Evolutionary conservation across 352 stramenopile genomes (phyloP).

Genomic region (Pythium periplocum): DNA sequence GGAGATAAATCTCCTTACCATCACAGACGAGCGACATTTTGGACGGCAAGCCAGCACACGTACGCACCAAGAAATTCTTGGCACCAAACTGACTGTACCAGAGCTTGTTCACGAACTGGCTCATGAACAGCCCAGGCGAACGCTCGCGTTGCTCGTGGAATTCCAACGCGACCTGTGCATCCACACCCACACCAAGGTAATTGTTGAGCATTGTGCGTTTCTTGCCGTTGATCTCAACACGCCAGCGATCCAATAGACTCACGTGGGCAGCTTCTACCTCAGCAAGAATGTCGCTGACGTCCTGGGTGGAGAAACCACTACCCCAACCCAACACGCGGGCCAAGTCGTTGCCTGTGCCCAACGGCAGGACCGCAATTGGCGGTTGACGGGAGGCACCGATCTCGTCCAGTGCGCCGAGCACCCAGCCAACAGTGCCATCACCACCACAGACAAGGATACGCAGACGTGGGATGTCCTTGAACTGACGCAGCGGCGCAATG

Average conservation of each 20-base stretch:
- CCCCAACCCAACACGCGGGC: conserved; percentile 91
- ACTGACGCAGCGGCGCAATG: conserved; percentile 87
- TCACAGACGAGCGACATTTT: conserved; percentile 83
- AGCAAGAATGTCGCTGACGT: conserved; percentile 59
- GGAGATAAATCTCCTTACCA: conserved; percentile 59
- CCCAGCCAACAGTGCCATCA: conserved; percentile 93
- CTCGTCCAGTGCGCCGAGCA: conserved; percentile 75
- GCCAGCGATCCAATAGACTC: conserved; percentile 71
- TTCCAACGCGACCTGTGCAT: conserved; percentile 85
- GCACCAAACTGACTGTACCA: conserved; percentile 88
- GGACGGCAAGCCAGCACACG: conserved; percentile 64
- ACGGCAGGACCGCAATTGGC: conserved; percentile 92
- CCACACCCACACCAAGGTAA: conserved; percentile 84
- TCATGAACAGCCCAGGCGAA: conserved; percentile 86
- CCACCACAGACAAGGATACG: conserved; percentile 93
- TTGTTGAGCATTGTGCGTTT: conserved; percentile 75
- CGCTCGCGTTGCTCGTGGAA: conserved; percentile 89
- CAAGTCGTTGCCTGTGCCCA: conserved; percentile 96
- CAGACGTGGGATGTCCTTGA: conserved; percentile 82
- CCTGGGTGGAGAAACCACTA: conserved; percentile 81
- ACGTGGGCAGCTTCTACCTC: conserved; percentile 73
- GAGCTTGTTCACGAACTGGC: conserved; percentile 88
- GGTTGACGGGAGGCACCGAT: conserved; percentile 61
- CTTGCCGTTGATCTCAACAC: conserved; percentile 62
- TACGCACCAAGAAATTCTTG: conserved; percentile 84